Evolutionary conservation across 208 protist genomes (phyloP), one percentile per base, ranked within the genome.

Genomic region (Leishmania tropica): DNA sequence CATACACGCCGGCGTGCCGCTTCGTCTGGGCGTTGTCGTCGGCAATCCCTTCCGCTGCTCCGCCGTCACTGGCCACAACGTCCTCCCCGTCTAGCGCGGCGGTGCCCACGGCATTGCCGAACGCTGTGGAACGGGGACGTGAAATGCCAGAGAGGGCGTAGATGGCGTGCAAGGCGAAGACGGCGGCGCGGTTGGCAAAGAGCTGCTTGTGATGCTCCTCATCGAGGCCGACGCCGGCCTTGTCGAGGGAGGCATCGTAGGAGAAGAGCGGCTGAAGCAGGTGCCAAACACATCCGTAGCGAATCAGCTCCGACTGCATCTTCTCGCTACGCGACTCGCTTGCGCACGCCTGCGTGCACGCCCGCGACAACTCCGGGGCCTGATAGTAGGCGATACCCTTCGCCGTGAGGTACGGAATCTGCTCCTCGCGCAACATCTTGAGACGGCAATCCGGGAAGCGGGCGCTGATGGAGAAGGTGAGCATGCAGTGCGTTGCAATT

Each of bases 201-300:
- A 97, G 88, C 83, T 98, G 96, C 67, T 68, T 81, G 86, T 98
- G 96, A 71, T 89, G 89, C 31, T 90, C 89, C 68, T 96, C 95
- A 35, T 90, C 72, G 42, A 96, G 82, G 56, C 87, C 51, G 54
- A 89, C 54, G 86, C 88, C 95, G 21, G 86, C 91, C 45, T 92
- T 88, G 28, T 95, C 87, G 8, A 99, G 78, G 37, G 98, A 99
- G 60, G 88, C 86, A 84, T 99, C 98, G 85, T 98, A 99, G 8
- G 83, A 75, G 70, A 99, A 97, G 21, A 99, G 83, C 11, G 90
- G 88, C 37, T 80, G 74, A 15, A 99, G 83, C 47, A 98, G 81
- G 79, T 97, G 91, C 93, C 94, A 98, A 7, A 97, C 40, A 13
- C 86, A 93, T n/a, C 97, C 97, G 53, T 73, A 86, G 53, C 85